Evolutionary conservation across 2,329 filamentous ascomycete genomes (phyloP), one percentile per base, ranked within the genome.

Genomic region (Trichothecium roseum): DNA sequence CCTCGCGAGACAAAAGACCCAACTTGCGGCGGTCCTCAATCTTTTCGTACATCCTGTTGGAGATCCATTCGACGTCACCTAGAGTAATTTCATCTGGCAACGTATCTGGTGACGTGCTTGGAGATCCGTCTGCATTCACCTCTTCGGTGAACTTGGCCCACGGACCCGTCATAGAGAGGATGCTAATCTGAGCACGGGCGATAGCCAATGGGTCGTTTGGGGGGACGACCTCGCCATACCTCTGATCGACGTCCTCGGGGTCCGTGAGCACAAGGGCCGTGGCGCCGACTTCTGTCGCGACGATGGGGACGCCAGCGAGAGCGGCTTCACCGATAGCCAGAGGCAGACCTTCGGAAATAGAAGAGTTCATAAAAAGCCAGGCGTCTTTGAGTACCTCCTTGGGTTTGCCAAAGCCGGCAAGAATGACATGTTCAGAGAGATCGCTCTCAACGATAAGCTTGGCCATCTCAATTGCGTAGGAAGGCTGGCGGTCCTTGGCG

Each of bases 131-230:
- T 45, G 10, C 63, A 57, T 6, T 59, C 17, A 53, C 46, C 10
- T 77, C 73, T 2, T 71, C 67, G 4, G 72, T 69, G 47, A 73
- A 78, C 33, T 69, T 56, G 36, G 65, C 59, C 74, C 74, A 81
- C 47, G 76, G 68, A 4, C 72, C 75, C 2, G 78, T 55, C 60
- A 81, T 67, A 6, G 66, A 72, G 10, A 81, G 62, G 44, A 80
- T 64, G 37, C 70, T 69, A 42, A 81, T 69, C 45, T 81, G 76
- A 1, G 76, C 76, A 17, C 68, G 62, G 2, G 75, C 76, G 2
- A 81, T 60, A 4, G 69, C 67, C 27, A 65, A 63, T 4, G 74
- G 66, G 48, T 81, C 76, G 44, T 80, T 80, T 3, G 75, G 76
- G 12, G 75, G 70, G 3, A 80, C 74, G 5, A 80, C 71, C 38